Conservation (phyloP, 805 yeast genomes). For the Torulaspora indica region DNA sequence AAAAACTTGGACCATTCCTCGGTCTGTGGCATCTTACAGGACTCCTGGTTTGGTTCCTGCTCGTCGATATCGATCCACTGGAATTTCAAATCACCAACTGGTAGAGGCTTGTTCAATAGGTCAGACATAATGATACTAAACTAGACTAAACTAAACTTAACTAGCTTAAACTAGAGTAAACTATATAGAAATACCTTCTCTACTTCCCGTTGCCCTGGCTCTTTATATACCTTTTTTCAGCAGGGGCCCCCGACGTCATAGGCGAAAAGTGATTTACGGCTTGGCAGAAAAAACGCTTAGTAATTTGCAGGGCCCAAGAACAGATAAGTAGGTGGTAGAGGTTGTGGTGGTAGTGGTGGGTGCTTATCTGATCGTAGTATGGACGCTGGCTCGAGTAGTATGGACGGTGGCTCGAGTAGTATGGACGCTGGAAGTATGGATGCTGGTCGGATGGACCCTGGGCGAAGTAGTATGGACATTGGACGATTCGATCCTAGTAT, state of each 20-base stretch:
- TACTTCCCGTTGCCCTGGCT: too few species aligned
- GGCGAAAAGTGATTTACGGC: conserved; percentile 1
- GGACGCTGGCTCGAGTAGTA: neutral
- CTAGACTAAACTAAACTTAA: too few species aligned
- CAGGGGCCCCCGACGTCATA: neutral
- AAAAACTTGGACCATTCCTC: conserved; percentile 28
- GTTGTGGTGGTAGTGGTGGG: neutral
- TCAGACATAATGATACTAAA: conserved; percentile 19
- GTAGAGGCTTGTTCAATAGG: conserved; percentile 26
- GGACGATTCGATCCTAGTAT: conserved; percentile 44
- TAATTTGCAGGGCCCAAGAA: conserved; percentile 1
- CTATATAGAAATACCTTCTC: too few species aligned
- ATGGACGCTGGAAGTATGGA: too few species aligned
- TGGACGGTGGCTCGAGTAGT: too few species aligned
- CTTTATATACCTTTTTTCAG: neutral
- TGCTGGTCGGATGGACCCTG: too few species aligned
- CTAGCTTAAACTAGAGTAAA: too few species aligned
- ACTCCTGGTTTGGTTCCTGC: conserved; percentile 26
- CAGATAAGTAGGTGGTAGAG: neutral
- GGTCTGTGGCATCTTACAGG: conserved; percentile 31
- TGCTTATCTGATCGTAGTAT: too few species aligned
- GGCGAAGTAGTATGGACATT: too few species aligned
- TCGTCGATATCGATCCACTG: conserved; percentile 32
- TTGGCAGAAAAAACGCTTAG: conserved; percentile 1
- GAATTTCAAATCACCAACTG: conserved; percentile 27